Conservation (phyloP, 495 filamentous ascomycete genomes). For the Tuber aestivum region DNA sequence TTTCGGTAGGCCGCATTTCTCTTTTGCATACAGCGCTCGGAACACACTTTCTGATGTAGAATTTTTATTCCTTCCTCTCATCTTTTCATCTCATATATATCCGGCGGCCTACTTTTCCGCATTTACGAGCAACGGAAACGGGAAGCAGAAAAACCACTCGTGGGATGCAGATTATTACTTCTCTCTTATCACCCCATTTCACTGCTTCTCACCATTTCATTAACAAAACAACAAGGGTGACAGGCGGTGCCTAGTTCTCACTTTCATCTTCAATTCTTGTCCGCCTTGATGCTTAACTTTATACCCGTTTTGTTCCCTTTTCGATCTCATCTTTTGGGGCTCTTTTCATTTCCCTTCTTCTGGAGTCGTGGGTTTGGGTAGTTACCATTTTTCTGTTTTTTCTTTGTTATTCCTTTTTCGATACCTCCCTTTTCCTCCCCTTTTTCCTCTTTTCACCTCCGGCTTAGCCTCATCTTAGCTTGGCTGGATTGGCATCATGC, state of each 20-base stretch:
- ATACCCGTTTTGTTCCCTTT: neutral
- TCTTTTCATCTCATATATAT: neutral
- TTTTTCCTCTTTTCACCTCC: neutral
- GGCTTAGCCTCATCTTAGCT: neutral
- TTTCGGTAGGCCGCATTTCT: slow-evolving; percentile 35
- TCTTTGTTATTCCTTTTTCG: slow-evolving; percentile 22
- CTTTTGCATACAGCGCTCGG: slow-evolving; percentile 31
- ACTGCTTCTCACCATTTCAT: slow-evolving; percentile 27
- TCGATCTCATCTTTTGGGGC: neutral
- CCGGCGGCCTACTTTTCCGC: slow-evolving; percentile 33
- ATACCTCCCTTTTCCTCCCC: slow-evolving; percentile 9
- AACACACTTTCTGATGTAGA: slow-evolving; percentile 32
- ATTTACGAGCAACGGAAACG: slow-evolving; percentile 22
- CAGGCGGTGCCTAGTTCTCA: slow-evolving; percentile 28
- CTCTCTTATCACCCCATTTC: slow-evolving; percentile 14
- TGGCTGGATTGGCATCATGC: neutral
- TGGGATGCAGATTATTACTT: slow-evolving; percentile 31
- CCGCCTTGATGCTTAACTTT: neutral
- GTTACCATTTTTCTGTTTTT: slow-evolving; percentile 15
- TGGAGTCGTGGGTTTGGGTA: neutral
- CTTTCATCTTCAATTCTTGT: slow-evolving; percentile 16
- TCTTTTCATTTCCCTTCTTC: neutral
- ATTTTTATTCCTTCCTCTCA: slow-evolving; percentile 7
- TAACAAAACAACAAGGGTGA: slow-evolving; percentile 30
- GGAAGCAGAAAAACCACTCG: slow-evolving; percentile 10